Base-by-base conservation (phyloP, 2,329 filamentous ascomycete species). In the Aspergillus tubingensis region DNA sequence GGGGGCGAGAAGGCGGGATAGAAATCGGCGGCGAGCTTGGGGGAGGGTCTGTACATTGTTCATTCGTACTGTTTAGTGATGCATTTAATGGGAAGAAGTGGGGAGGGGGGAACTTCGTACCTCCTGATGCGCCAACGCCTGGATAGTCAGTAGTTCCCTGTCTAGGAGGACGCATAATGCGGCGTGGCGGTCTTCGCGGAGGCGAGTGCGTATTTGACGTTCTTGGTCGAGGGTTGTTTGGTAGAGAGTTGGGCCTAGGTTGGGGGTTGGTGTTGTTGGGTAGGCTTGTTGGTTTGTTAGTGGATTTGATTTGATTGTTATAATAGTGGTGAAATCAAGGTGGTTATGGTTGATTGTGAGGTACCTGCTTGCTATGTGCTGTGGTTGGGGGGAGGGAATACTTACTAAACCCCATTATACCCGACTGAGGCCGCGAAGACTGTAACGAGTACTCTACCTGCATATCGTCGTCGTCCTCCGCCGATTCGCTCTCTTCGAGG, bases 81-180 rank as follows among this genome's bases (percentile, higher is more conserved):
- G 25, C 25, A 27, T 27, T 1, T 27, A 8, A 19, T 19, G 17
- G 17, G n/a, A n/a, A n/a, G n/a, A n/a, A n/a, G n/a, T 7, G 27
- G 10, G 8, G 6, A 21, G 39, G 47, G 41, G 19, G 27, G 17
- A 32, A 4, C 7, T 13, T 61, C 69, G 48, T 63, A 79, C 78
- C 65, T 76, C 71, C 19, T 74, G 69, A 19, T 73, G 75, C 15
- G 72, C 73, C 7, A 78, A 57, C 0, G 77, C 76, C 60, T 80
- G 77, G 3, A 75, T 70, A 8, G 76, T 74, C 2, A 80, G 64
- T 3, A 80, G 54, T 58, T 79, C 77, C n/a, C 68, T 65, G 58
- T 79, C 74, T 48, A 69, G 68, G 5, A 79, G 61, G 8, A 79
- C 71, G n/a, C 69, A 72, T 13, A 78, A 68, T 2, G 75, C 72